These are phyloP conservation scores for Blastobotrys chiropterorum DNA, from an alignment of 805 yeast species.

Conservation along the genomic window DNA sequence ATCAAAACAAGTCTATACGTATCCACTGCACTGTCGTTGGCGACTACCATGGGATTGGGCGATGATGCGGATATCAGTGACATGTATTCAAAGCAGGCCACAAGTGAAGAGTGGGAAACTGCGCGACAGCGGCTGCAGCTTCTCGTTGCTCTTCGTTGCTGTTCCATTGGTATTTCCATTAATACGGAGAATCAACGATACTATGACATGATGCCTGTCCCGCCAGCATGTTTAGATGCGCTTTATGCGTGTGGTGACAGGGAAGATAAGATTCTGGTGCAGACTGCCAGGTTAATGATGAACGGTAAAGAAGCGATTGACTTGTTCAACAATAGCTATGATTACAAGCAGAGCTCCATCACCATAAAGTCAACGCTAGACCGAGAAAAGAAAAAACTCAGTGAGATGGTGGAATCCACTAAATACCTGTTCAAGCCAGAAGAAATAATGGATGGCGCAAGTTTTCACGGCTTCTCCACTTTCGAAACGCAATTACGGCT, in stretches of 20 bases:
- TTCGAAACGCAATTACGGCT: neutral
- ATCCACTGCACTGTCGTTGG: slow-evolving; percentile 15
- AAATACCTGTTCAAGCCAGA: neutral
- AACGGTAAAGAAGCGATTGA: neutral
- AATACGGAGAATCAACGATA: neutral
- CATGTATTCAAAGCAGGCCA: neutral
- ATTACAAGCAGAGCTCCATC: neutral
- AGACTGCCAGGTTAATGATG: neutral
- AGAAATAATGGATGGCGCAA: neutral
- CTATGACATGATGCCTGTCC: neutral
- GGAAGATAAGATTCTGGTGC: neutral
- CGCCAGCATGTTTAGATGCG: neutral
- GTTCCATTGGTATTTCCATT: neutral
- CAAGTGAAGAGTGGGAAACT: neutral
- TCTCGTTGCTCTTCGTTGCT: neutral
- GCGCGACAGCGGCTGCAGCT: neutral
- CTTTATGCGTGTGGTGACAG: neutral
- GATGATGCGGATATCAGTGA: slow-evolving; percentile 9
- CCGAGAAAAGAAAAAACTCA: neutral
- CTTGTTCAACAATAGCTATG: neutral
- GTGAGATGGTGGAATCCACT: neutral
- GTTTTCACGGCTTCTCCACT: neutral
- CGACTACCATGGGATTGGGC: slow-evolving; percentile 12
- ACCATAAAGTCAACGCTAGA: neutral
- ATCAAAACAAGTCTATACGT: slow-evolving; percentile 16